Conservation (phyloP, 2,329 filamentous ascomycete species). For the Fusarium sp. region DNA sequence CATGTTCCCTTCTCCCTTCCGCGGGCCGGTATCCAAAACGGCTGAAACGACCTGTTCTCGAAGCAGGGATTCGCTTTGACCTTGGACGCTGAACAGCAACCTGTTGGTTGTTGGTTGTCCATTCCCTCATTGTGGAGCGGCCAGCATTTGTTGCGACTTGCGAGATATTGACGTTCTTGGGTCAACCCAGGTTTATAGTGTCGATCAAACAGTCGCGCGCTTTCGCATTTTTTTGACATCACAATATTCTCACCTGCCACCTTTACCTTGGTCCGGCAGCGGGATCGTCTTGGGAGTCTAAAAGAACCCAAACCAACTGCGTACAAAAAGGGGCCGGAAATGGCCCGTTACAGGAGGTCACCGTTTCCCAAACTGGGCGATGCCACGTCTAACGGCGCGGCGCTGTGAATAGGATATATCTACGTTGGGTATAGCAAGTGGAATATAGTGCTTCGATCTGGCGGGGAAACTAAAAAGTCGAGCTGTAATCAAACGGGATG, state of each 20-base stretch:
- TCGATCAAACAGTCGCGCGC: constrained; percentile 34
- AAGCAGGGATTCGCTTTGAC: constrained; percentile 23
- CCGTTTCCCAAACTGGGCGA: constrained; percentile 38
- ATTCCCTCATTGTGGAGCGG: constrained; percentile 26
- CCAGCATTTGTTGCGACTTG: constrained; percentile 26
- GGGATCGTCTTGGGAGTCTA: constrained; percentile 23
- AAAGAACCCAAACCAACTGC: constrained; percentile 14
- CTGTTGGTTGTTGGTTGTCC: neutral
- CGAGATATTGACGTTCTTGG: constrained; percentile 14
- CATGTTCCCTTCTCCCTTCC: constrained; percentile 34
- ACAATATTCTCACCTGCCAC: constrained; percentile 37
- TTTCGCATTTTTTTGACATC: neutral
- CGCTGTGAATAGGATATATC: constrained; percentile 10
- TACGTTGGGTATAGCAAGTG: constrained; percentile 8
- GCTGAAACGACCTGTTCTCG: constrained; percentile 32
- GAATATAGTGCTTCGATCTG: neutral
- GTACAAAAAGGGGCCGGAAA: constrained; percentile 41
- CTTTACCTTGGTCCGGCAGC: constrained; percentile 5
- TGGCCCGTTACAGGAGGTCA: constrained; percentile 40
- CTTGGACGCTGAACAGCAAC: constrained; percentile 6
- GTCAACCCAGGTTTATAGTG: constrained; percentile 12
- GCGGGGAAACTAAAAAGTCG: constrained; percentile 5
- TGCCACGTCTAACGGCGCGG: constrained; percentile 37
- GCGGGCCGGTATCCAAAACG: constrained; percentile 29
- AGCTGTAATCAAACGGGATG: constrained; percentile 19